These are phyloP conservation scores for Tremella fuciformis DNA, from an alignment of 768 basidiomycete species.

Conservation along the genomic window DNA sequence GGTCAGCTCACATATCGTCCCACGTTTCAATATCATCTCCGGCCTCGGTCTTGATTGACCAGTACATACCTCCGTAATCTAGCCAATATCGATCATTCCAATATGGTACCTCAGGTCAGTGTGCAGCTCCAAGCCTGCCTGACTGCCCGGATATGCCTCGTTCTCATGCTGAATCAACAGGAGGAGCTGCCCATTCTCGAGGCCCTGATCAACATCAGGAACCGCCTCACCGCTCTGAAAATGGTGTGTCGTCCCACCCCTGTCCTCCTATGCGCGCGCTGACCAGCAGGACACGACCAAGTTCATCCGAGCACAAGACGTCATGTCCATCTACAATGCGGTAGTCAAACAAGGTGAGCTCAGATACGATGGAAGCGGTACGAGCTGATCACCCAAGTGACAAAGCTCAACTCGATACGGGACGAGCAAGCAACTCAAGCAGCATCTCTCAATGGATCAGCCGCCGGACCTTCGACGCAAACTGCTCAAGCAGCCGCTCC, in stretches of 20 bases:
- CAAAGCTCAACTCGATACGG: conserved; percentile 84
- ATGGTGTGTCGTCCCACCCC: conserved; percentile 31
- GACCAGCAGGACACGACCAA: conserved; percentile 89
- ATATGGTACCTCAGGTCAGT: conserved; percentile 46
- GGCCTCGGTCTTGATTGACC: no score
- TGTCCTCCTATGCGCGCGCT: conserved; percentile 42
- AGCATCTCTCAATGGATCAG: conserved; percentile 36
- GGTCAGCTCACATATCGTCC: no score
- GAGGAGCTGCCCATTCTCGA: conserved; percentile 91
- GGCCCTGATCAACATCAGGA: conserved; percentile 89
- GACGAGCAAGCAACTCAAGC: conserved; percentile 52
- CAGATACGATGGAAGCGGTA: not conserved
- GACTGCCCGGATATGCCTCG: not conserved
- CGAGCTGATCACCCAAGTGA: conserved; percentile 60
- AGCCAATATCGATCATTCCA: not conserved
- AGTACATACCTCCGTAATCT: no score
- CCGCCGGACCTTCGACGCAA: conserved; percentile 10
- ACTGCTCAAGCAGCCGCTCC: conserved; percentile 15
- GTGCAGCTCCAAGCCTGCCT: not conserved
- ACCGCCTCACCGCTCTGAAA: conserved; percentile 71
- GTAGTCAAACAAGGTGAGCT: conserved; percentile 85
- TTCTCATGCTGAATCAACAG: conserved; percentile 19
- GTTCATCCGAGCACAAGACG: conserved; percentile 89
- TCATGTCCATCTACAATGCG: conserved; percentile 84
- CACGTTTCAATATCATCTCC: no score